A percentile compares a stretch with the other conserved stretches of the same genome.
These are phyloP conservation scores for Astrephomene gubernaculifera DNA, from an alignment of 139 green algal species.

Conservation along the genomic window DNA sequence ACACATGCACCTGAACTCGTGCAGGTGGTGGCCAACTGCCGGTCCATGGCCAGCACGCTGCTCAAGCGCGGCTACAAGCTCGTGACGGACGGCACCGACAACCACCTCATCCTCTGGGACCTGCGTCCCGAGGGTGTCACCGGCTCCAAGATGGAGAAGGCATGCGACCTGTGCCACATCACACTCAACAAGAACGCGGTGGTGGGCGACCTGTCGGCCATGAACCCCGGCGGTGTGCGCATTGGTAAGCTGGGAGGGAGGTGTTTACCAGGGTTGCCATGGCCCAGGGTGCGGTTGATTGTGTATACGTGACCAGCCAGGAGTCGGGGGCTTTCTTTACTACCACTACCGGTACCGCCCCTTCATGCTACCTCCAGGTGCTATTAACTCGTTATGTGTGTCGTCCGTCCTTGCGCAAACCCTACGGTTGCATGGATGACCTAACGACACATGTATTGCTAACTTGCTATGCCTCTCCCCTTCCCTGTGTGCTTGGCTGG, in stretches of 20 bases:
- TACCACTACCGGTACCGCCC: neutral
- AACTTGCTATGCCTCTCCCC: neutral
- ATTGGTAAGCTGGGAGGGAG: slow-evolving; percentile 70
- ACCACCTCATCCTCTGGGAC: slow-evolving; percentile 97
- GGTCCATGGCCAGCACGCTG: slow-evolving; percentile 81
- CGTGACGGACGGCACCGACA: slow-evolving; percentile 93
- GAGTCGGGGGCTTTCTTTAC: neutral
- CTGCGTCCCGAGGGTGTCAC: slow-evolving; percentile 86
- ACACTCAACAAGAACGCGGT: slow-evolving; percentile 99
- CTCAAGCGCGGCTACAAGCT: slow-evolving; percentile 81
- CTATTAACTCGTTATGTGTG: too few relatives aligned
- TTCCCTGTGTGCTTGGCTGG: neutral
- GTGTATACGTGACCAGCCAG: neutral
- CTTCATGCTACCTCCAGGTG: too few relatives aligned
- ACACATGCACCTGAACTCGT: too few relatives aligned
- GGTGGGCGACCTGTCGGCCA: slow-evolving; percentile 79
- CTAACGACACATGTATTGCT: neutral
- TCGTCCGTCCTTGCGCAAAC: too few relatives aligned
- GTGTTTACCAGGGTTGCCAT: neutral
- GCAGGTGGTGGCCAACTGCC: slow-evolving; percentile 83
- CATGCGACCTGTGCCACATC: slow-evolving; percentile 96
- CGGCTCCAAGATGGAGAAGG: slow-evolving; percentile 82
- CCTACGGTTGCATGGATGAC: too few relatives aligned
- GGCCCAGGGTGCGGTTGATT: neutral
- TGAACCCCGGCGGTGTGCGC: slow-evolving; percentile 95